Evolutionary conservation across 208 protist species (phyloP).

Genomic region (Porcisia hertigi): DNA sequence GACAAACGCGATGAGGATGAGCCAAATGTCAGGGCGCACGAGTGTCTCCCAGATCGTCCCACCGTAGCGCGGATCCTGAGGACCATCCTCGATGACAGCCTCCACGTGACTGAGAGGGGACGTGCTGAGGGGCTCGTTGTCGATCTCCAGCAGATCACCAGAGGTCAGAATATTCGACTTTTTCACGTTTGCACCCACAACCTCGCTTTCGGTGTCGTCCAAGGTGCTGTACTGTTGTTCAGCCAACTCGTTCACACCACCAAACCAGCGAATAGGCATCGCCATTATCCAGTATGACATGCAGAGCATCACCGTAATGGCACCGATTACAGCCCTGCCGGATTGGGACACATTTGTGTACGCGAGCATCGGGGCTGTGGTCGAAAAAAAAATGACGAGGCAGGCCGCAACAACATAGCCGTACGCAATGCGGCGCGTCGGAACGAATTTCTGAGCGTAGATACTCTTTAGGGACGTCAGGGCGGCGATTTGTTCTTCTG

Average conservation of each 20-base stretch:
- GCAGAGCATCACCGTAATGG: slow-evolving; percentile 44
- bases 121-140: slow-evolving; percentile 13
- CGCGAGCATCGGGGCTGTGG: slow-evolving; percentile 49
- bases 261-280: slow-evolving; percentile 54
- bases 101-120: not conserved
- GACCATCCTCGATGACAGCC: slow-evolving; percentile 27
- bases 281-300: slow-evolving; percentile 48
- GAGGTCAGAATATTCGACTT: not conserved
- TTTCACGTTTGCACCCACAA: not conserved
- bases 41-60: slow-evolving; percentile 47
- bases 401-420: slow-evolving; percentile 52
- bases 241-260: slow-evolving; percentile 51
- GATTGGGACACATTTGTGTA: slow-evolving; percentile 38
- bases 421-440: slow-evolving; percentile 46
- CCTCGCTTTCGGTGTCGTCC: slow-evolving; percentile 10
- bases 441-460: slow-evolving; percentile 59
- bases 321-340: slow-evolving; percentile 36
- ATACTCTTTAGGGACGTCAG: slow-evolving; percentile 36
- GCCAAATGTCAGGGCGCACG: slow-evolving; percentile 44
- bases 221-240: slow-evolving; percentile 5
- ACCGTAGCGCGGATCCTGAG: slow-evolving; percentile 61
- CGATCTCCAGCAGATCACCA: not conserved
- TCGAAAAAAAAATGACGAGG: slow-evolving; percentile 60
- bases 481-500: slow-evolving; percentile 38
- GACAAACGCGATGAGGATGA: slow-evolving; percentile 55